Conservation (phyloP, 257 asterid genomes). For the Scutellaria barbata region DNA sequence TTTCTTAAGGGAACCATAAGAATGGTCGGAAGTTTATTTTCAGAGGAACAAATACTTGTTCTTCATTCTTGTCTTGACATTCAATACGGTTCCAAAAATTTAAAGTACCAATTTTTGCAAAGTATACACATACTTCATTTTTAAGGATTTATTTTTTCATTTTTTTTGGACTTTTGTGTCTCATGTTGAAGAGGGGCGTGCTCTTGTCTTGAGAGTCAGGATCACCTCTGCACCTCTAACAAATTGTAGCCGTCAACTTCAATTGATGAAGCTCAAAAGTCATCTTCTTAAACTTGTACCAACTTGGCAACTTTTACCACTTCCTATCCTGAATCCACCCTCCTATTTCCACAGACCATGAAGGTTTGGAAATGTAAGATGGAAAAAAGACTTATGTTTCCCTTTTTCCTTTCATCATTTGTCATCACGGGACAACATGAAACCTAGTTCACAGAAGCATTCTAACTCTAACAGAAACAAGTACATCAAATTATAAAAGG, state of each 20-base stretch:
- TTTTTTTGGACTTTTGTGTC: too few relatives aligned
- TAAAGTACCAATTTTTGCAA: too few relatives aligned
- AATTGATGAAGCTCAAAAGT: not conserved
- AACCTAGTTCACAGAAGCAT: constrained; percentile 23
- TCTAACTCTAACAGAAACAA: constrained; percentile 6
- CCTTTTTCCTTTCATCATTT: constrained; percentile 15
- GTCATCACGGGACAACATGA: constrained; percentile 7
- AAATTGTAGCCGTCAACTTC: not conserved
- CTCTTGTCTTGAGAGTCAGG: too few relatives aligned
- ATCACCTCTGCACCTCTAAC: too few relatives aligned
- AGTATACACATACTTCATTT: too few relatives aligned
- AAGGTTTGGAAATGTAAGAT: constrained; percentile 3
- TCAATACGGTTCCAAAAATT: too few relatives aligned
- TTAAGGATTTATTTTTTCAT: too few relatives aligned
- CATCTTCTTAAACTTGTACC: not conserved
- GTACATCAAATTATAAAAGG: not conserved
- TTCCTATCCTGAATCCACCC: not conserved
- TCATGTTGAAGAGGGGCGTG: too few relatives aligned
- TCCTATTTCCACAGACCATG: constrained; percentile 2
- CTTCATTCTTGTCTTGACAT: too few relatives aligned
- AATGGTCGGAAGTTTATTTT: too few relatives aligned
- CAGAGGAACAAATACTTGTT: too few relatives aligned
- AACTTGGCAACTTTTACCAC: not conserved
- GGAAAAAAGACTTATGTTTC: not conserved
- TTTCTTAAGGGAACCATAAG: too few relatives aligned